Percentiles rank a stretch among this genome's conserved stretches.
phyloP scores from a whole-genome alignment of 2,329 filamentous ascomycete species.

The Monilinia fructigena region DNA sequence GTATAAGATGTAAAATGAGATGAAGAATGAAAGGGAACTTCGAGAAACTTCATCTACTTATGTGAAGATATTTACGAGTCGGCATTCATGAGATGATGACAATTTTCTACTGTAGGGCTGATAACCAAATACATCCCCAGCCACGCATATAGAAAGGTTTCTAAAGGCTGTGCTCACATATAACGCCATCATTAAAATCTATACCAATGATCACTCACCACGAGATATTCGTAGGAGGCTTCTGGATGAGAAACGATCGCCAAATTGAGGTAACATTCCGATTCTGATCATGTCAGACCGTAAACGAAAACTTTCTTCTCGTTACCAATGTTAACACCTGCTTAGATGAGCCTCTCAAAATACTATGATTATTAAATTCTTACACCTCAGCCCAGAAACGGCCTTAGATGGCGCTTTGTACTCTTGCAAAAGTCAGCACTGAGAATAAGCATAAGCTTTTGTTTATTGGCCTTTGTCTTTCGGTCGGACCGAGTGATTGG shows the following conservation, averaged over 20 bases:
- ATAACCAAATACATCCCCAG: slow-evolving; percentile 4
- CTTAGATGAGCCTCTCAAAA: neutral
- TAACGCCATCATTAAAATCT: neutral
- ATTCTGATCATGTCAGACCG: neutral
- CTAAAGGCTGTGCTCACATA: slow-evolving; percentile 1
- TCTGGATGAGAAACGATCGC: neutral
- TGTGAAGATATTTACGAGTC: slow-evolving; percentile 1
- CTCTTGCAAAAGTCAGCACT: too few relatives aligned
- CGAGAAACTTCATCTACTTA: neutral
- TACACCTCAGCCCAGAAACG: too few relatives aligned
- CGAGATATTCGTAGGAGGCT: neutral
- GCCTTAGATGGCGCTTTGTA: too few relatives aligned
- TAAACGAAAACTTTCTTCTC: neutral
- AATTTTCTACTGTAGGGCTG: neutral
- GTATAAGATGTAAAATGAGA: slow-evolving; percentile 15
- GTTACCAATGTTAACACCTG: slow-evolving; percentile 2
- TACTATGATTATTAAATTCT: too few relatives aligned
- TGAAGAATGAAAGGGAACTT: neutral
- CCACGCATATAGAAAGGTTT: neutral
- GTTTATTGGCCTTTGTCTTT: neutral
- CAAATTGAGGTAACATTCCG: slow-evolving; percentile 1
- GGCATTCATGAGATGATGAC: neutral
- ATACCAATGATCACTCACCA: neutral
- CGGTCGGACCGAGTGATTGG: neutral
- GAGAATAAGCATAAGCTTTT: neutral